These are phyloP conservation scores for Agastache rugosa DNA, from an alignment of 257 asterid species.

Conservation along the genomic window DNA sequence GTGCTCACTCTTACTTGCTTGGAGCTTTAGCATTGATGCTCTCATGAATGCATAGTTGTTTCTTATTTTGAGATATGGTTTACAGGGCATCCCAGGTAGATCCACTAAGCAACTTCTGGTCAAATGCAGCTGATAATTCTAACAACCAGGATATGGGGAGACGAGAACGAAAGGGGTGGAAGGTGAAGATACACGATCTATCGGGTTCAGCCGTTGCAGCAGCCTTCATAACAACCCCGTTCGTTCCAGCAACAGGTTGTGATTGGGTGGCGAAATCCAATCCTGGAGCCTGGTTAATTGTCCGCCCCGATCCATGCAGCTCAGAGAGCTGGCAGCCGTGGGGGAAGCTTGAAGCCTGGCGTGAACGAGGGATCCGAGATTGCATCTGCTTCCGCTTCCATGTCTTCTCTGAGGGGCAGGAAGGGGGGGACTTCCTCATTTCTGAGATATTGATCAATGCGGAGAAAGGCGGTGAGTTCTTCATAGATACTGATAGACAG, in stretches of 20 bases:
- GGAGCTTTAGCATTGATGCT: too few species aligned
- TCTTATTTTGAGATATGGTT: not conserved
- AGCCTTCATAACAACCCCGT: constrained; percentile 95
- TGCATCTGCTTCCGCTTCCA: constrained; percentile 84
- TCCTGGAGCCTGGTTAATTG: constrained; percentile 98
- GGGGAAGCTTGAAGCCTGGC: constrained; percentile 99
- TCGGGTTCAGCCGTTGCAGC: constrained; percentile 97
- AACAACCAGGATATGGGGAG: constrained; percentile 70
- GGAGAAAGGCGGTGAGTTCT: constrained; percentile 91
- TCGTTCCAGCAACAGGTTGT: constrained; percentile 92
- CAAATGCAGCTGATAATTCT: constrained; percentile 60
- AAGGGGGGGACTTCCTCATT: constrained; percentile 74
- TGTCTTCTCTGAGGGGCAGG: constrained; percentile 72
- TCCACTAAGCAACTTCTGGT: constrained; percentile 70
- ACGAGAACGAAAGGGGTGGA: constrained; percentile 96
- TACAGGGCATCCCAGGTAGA: constrained; percentile 76
- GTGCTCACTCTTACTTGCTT: not conserved
- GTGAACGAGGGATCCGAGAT: constrained; percentile 79
- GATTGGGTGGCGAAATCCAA: constrained; percentile 97
- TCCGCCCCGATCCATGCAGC: constrained; percentile 76
- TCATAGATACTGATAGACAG: constrained; percentile 82
- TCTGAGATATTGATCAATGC: constrained; percentile 74
- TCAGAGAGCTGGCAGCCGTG: constrained; percentile 96
- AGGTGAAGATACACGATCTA: constrained; percentile 89
- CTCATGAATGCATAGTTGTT: not conserved